Percentiles rank a stretch among this genome's conserved stretches.
phyloP scores from a whole-genome alignment of 148 eudicot species.

The Chenopodium berlandieri region DNA sequence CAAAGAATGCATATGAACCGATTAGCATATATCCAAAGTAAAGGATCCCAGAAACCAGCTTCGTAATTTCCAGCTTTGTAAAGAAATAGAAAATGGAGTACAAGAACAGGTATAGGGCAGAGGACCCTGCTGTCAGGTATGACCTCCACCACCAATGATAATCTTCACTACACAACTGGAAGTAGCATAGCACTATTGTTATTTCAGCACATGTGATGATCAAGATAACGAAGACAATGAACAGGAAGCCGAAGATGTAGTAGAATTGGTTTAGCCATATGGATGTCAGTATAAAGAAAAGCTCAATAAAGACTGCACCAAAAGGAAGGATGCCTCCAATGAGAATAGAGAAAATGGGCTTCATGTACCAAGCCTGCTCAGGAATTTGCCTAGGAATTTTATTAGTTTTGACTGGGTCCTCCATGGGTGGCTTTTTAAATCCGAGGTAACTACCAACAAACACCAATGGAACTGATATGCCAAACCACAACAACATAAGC shows the following conservation, averaged over 20 bases:
- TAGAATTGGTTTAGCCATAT: constrained; percentile 61
- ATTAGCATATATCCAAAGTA: constrained; percentile 49
- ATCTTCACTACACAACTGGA: constrained; percentile 59
- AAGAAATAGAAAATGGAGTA: constrained; percentile 59
- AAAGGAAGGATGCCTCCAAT: constrained; percentile 57
- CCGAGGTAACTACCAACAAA: constrained; percentile 54
- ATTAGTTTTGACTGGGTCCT: constrained; percentile 51
- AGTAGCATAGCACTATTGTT: constrained; percentile 53
- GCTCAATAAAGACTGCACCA: constrained; percentile 53
- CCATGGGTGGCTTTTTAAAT: constrained; percentile 44
- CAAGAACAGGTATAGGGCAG: constrained; percentile 48
- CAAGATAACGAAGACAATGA: constrained; percentile 47
- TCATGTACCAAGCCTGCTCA: constrained; percentile 54
- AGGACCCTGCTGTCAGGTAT: constrained; percentile 53
- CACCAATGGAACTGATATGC: constrained; percentile 51
- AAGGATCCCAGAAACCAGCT: constrained; percentile 45
- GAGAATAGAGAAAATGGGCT: constrained; percentile 48
- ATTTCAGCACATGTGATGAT: constrained; percentile 52
- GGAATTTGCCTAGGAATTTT: constrained; percentile 53
- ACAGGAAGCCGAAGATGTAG: constrained; percentile 55
- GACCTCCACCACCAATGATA: constrained; percentile 61
- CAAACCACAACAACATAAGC: constrained; percentile 46
- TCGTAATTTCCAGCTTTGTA: constrained; percentile 48
- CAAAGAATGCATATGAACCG: constrained; percentile 47
- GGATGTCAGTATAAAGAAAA: constrained; percentile 54